Evolutionary conservation across 345 rosid species (phyloP).

Genomic region (Eucalyptus marginata): DNA sequence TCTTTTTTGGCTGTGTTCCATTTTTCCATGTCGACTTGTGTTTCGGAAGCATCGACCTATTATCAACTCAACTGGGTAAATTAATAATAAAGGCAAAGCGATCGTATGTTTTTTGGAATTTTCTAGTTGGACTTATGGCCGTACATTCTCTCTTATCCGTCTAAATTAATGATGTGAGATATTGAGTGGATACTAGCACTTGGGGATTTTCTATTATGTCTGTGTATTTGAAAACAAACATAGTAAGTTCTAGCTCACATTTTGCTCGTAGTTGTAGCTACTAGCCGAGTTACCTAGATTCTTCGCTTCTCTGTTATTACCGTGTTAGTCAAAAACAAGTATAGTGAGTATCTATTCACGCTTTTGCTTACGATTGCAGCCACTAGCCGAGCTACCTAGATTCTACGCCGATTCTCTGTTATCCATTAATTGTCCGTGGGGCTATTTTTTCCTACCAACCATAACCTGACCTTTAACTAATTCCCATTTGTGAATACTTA

Average conservation of each 20-base stretch:
- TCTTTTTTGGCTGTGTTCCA: fast-evolving
- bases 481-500: not conserved
- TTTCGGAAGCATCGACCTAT: not conserved
- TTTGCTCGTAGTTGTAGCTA: not conserved
- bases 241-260: not conserved
- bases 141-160: not conserved
- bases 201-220: not conserved
- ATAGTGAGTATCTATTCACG: not conserved
- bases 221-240: not conserved
- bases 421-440: not conserved
- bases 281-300: not conserved
- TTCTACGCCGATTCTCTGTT: not conserved
- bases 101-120: not conserved
- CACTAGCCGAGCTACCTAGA: not conserved
- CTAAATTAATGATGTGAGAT: not conserved
- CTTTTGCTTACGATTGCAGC: not conserved
- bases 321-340: not conserved
- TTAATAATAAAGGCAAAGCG: not conserved
- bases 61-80: not conserved
- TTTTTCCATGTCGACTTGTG: not conserved
- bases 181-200: not conserved
- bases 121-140: fast-evolving
- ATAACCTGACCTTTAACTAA: not conserved
- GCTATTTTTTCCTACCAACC: not conserved
- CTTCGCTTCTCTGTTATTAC: not conserved